phyloP scores from a whole-genome alignment of 1,284 basidiomycete species.

The Bjerkandera adusta region DNA sequence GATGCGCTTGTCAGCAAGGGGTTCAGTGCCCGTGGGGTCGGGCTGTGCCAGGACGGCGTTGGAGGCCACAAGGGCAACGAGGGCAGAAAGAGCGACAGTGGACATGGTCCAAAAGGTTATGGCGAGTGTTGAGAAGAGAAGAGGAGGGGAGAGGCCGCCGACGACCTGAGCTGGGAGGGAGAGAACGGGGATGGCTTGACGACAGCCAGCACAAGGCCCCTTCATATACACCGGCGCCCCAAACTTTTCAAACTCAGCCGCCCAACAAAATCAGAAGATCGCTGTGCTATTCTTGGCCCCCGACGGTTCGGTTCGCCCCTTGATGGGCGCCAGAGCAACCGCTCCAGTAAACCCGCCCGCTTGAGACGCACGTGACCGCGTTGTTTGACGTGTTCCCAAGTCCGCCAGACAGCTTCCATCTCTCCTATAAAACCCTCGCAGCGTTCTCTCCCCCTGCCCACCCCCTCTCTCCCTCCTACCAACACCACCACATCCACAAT shows the following conservation, averaged over 20 bases:
- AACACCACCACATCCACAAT: conserved; percentile 21
- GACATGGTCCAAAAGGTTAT: conserved; percentile 33
- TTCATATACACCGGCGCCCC: conserved; percentile 16
- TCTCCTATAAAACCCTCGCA: conserved; percentile 8
- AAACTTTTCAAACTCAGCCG: conserved; percentile 9
- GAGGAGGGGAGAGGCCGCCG: conserved; percentile 6
- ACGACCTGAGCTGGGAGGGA: conserved; percentile 13
- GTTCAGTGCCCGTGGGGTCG: conserved; percentile 35
- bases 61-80: conserved; percentile 39
- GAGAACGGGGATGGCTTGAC: conserved; percentile 18
- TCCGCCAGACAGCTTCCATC: conserved; percentile 21
- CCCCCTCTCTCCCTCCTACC: conserved; percentile 1
- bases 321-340: not conserved
- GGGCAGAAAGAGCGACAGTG: conserved; percentile 41
- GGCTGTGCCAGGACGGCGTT: conserved; percentile 29
- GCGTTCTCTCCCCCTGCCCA: conserved; percentile 10
- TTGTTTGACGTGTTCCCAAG: conserved; percentile 26
- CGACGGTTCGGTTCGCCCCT: conserved; percentile 1
- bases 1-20: conserved; percentile 52
- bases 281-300: conserved; percentile 16
- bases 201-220: not conserved
- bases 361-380: conserved; percentile 34
- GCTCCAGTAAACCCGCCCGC: conserved; percentile 16
- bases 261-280: not conserved
- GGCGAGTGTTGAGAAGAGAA: conserved; percentile 5